Base-by-base conservation (phyloP, 208 protist species). In the Crithidia sp. region DNA sequence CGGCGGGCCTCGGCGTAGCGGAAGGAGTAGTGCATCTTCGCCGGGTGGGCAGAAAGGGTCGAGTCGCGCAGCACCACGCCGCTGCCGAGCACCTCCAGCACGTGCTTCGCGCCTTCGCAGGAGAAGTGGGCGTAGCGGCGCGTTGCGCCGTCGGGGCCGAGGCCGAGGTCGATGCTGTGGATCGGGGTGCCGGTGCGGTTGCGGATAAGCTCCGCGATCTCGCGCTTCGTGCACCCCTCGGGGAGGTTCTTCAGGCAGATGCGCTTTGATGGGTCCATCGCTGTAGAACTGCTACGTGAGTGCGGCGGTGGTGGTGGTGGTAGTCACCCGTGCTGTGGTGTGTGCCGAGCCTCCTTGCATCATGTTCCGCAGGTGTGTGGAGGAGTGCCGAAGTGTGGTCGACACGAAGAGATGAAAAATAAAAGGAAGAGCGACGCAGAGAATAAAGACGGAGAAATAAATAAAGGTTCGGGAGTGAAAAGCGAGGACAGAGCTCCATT, bases 191-290 rank as follows among this genome's bases (percentile, higher is more conserved):
- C 88, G 4, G 89, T 95, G 61, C 92, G 86, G 59, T 80, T 93
- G 65, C 87, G 83, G 14, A 96, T 71, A 59, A 96, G 83, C 53
- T 95, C 88, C 7, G 89, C 89, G 52, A 96, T 87, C 40, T 96
- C 89, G 19, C 87, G 84, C 76, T 96, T 96, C 9, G 92, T 95
- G 67, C 82, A 89, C 8, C 85, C 79, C 17, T 84, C 80, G 5
- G 92, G 92, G 19, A 96, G 81, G 66, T 95, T 93, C 56, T 95
- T 95, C 7, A 96, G 71, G 56, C 88, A 95, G 40, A 96, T 85
- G 41, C 92, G 92, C 74, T 96, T 96, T 2, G 92, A 83, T 0
- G 92, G 92, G 71, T 96, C 92, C 89, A 96, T 96, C 5, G 47
- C 45, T 49, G 45, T 49, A 49, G 7, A 28, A 28, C 28, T 28